Base-by-base conservation (phyloP, 441 rosid species). In the Aleurites moluccanus region DNA sequence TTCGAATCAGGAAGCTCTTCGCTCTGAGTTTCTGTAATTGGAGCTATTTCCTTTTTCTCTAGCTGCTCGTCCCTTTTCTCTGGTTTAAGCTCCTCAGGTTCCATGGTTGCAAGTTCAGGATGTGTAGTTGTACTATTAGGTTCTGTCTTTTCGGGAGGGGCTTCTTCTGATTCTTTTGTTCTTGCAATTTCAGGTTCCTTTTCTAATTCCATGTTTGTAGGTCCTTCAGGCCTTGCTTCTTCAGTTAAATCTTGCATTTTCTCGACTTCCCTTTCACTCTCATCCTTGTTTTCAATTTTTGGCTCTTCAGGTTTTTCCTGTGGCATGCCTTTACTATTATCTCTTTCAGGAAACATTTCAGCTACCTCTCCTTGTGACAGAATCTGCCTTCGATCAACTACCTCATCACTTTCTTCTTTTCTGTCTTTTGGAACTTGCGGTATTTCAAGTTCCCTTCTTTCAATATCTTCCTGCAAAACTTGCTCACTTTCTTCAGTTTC, bases 401-500 rank as follows among this genome's bases (percentile, higher is more conserved):
- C 33, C 47, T 76, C 77, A 66, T 80, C 84, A 21, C 21, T 68
- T 10, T 71, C 66, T 2, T 16, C 21, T 14, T 21, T 65, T 33
- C 67, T 77, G 33, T 44, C 53, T 40, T 20, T 42, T 18, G 5
- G 53, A 3, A 21, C 33, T 16, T 38, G 63, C 40, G 40, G 6
- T 5, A 59, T 20, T 72, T 74, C 72, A 67, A 63, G 67, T 44
- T 49, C 65, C 35, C 1, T 20, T 53, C 28, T 45, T 44, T 30
- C 60, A 67, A 61, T 57, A 42, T 69, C 72, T 10, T 62, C 33
- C 25, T 59, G 70, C 28, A n/a, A 59, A 70, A 23, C 73, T 78
- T 64, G 67, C n/a, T 73, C 76, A 59, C 1, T 73, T 64, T 76
- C 74, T 50, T 83, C 80, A 72, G 21, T 38, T 52, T 28, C 23